Percentiles rank a stretch among this genome's conserved stretches.
These are phyloP conservation scores for Emergomyces pasteurianus DNA, from an alignment of 2,329 filamentous ascomycete genomes.

Conservation along the genomic window DNA sequence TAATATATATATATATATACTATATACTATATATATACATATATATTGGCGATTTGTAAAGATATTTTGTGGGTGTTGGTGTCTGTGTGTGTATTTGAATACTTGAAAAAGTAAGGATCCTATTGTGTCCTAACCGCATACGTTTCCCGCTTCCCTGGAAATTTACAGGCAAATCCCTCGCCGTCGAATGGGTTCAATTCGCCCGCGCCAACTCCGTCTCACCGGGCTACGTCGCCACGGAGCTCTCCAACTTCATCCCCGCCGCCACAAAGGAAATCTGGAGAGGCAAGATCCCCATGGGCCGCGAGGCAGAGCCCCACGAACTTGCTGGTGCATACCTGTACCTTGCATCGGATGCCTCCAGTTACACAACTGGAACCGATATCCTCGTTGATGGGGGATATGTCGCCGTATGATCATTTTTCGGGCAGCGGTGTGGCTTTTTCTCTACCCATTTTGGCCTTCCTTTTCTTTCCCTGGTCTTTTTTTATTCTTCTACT, in stretches of 20 bases:
- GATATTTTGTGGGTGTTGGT: no score
- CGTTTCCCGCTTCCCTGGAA: slow-evolving; percentile 39
- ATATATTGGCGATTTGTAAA: background rate
- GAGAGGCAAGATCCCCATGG: slow-evolving; percentile 71
- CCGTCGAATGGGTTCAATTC: slow-evolving; percentile 66
- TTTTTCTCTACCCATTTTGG: no score
- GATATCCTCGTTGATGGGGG: slow-evolving; percentile 68
- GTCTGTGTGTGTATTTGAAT: background rate
- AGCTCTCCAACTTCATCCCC: slow-evolving; percentile 55
- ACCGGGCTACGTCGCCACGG: slow-evolving; percentile 65
- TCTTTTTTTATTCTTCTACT: background rate
- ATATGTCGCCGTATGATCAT: slow-evolving; percentile 43
- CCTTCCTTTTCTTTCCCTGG: background rate
- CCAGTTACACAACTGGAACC: slow-evolving; percentile 67
- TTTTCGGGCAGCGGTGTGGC: background rate
- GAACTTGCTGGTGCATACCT: slow-evolving; percentile 77
- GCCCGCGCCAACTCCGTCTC: slow-evolving; percentile 61
- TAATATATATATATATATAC: slow-evolving; percentile 25
- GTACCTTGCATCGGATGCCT: slow-evolving; percentile 69
- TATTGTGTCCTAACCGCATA: background rate
- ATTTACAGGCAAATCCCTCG: slow-evolving; percentile 51
- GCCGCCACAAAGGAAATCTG: slow-evolving; percentile 59
- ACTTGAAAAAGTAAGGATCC: background rate
- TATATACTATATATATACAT: slow-evolving; percentile 12
- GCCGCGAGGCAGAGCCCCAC: slow-evolving; percentile 56